Conservation (phyloP, 2,329 filamentous ascomycete genomes). For the Hymenoscyphus fraxineus region DNA sequence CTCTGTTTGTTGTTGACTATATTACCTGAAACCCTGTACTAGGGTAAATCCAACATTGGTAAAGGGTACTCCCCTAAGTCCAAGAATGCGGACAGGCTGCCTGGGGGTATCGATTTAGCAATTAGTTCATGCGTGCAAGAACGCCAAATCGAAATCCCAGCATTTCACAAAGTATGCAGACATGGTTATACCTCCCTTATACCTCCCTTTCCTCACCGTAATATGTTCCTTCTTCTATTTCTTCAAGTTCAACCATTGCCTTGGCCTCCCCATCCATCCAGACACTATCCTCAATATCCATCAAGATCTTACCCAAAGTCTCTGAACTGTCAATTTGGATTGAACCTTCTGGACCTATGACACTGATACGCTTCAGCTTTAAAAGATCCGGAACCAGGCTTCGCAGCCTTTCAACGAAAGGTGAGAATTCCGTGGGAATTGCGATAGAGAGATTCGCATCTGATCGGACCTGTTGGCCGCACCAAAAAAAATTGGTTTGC, state of each 20-base stretch:
- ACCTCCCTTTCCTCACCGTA: neutral
- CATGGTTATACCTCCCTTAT: constrained; percentile 1
- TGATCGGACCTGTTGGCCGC: neutral
- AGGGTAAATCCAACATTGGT: no score
- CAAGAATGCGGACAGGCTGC: neutral
- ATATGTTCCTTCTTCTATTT: neutral
- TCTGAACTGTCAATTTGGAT: neutral
- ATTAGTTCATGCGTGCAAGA: neutral
- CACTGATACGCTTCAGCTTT: neutral
- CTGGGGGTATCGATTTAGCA: neutral
- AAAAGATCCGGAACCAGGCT: neutral
- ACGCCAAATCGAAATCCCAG: neutral
- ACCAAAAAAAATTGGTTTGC: neutral
- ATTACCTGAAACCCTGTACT: neutral
- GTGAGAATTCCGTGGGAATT: neutral
- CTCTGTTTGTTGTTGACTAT: neutral
- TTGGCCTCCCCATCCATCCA: neutral
- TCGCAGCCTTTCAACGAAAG: neutral
- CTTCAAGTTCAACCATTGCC: neutral
- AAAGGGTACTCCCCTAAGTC: neutral
- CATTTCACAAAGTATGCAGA: neutral
- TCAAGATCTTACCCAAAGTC: neutral
- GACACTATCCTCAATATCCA: neutral
- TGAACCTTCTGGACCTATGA: neutral
- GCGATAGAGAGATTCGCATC: neutral